Percentiles rank a stretch among this genome's conserved stretches.
Evolutionary conservation across 2,329 filamentous ascomycete genomes (phyloP).

Genomic region (Phoma sp.): DNA sequence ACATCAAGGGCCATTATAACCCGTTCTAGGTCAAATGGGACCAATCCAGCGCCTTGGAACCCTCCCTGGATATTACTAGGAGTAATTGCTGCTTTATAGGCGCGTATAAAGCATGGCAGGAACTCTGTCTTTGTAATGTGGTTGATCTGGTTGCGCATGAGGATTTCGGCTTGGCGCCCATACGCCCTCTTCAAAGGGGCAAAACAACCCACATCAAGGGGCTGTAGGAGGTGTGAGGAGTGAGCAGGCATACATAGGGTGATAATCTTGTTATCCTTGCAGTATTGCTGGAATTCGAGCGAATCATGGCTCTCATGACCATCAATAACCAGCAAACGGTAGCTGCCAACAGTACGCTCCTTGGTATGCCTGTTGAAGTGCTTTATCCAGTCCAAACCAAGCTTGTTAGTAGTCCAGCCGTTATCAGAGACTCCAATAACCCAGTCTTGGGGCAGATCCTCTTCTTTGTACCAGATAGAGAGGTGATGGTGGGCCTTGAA

Average conservation of each 20-base stretch:
- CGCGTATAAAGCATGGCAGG: conserved; percentile 29
- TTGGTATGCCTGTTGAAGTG: conserved; percentile 14
- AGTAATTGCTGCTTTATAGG: conserved; percentile 34
- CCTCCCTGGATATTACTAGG: conserved; percentile 36
- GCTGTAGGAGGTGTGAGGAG: too few species aligned
- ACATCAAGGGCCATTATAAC: conserved; percentile 44
- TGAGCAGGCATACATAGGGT: too few species aligned
- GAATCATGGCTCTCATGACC: conserved; percentile 15
- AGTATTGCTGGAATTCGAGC: conserved; percentile 19
- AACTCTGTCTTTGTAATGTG: conserved; percentile 31
- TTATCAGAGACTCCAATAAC: too few species aligned
- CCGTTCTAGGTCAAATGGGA: too few species aligned
- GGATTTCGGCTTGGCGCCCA: conserved; percentile 16
- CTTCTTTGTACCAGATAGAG: conserved; percentile 8
- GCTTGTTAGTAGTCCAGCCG: conserved; percentile 16
- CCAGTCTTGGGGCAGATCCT: background rate
- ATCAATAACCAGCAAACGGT: conserved; percentile 18
- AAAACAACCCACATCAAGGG: too few species aligned
- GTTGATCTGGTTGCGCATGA: conserved; percentile 39
- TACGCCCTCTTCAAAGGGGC: too few species aligned
- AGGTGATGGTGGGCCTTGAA: conserved; percentile 5
- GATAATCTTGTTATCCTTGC: too few species aligned
- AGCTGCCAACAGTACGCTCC: conserved; percentile 3
- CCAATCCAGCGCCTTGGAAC: conserved; percentile 41
- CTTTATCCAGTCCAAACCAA: conserved; percentile 15